Percentiles rank a stretch among this genome's conserved stretches.
phyloP scores from a whole-genome alignment of 2,329 filamentous ascomycete species.

The Pezicula radicicola region DNA sequence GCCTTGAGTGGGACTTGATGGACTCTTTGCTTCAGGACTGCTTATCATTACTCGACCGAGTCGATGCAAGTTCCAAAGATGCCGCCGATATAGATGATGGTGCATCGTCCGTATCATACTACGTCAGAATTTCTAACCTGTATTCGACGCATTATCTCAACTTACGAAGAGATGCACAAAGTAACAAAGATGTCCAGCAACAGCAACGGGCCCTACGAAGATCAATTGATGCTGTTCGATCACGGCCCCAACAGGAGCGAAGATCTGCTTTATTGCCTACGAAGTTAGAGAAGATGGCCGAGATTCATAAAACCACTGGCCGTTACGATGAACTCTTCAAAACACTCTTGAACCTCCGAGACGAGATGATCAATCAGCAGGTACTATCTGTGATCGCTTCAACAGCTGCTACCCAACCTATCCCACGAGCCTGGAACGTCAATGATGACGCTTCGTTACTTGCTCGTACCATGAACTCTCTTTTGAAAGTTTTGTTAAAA shows the following conservation, averaged over 20 bases:
- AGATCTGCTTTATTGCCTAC: constrained; percentile 55
- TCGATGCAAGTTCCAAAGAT: constrained; percentile 31
- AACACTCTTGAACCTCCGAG: constrained; percentile 58
- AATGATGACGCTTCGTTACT: constrained; percentile 48
- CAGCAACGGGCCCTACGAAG: constrained; percentile 54
- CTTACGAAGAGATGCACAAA: constrained; percentile 41
- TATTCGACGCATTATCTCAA: constrained; percentile 64
- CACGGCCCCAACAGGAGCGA: constrained; percentile 51
- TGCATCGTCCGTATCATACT: constrained; percentile 40
- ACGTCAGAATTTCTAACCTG: constrained; percentile 67
- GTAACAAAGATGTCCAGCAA: constrained; percentile 38
- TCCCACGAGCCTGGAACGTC: constrained; percentile 50
- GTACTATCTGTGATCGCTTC: constrained; percentile 51
- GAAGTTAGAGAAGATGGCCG: constrained; percentile 66
- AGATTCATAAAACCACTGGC: constrained; percentile 52
- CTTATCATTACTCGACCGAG: constrained; percentile 48
- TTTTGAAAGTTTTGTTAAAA: constrained; percentile 57
- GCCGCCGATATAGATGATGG: constrained; percentile 12
- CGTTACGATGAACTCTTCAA: constrained; percentile 54
- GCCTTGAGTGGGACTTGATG: constrained; percentile 49
- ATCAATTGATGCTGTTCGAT: constrained; percentile 60
- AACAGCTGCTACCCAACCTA: constrained; percentile 45
- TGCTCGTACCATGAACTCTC: constrained; percentile 55
- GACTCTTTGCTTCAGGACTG: constrained; percentile 58
- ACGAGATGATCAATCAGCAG: constrained; percentile 56